These are phyloP conservation scores for Dioscorea cayenensis DNA, from an alignment of 116 monocot genomes.

Conservation along the genomic window DNA sequence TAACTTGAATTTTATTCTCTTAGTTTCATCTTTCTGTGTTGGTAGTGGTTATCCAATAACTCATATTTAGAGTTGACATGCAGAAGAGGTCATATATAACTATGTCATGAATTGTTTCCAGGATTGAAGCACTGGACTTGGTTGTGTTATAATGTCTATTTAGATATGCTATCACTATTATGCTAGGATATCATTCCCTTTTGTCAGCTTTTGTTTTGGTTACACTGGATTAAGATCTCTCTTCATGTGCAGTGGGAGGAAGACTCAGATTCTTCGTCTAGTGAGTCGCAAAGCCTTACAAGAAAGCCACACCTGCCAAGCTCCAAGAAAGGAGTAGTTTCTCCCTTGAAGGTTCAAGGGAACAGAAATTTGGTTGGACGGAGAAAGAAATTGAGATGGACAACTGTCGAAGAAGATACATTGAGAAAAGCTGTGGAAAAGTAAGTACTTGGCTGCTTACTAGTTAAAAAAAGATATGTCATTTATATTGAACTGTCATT, in stretches of 20 bases:
- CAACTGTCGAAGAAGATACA: slow-evolving; percentile 37
- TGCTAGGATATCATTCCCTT: neutral
- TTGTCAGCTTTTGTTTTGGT: neutral
- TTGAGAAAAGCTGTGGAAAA: slow-evolving; percentile 49
- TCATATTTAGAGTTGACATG: no score
- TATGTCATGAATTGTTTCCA: no score
- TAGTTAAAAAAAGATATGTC: neutral
- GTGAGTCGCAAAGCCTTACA: neutral
- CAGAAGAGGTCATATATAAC: no score
- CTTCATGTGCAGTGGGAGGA: slow-evolving; percentile 10
- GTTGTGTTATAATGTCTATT: no score
- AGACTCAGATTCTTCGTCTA: neutral
- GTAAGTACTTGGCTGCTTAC: slow-evolving; percentile 17
- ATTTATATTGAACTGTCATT: neutral
- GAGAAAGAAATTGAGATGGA: slow-evolving; percentile 38
- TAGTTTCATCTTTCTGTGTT: no score
- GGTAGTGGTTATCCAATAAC: no score
- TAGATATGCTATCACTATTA: neutral
- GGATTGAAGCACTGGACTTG: no score
- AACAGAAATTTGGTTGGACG: slow-evolving; percentile 9
- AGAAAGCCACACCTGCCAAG: slow-evolving; percentile 5
- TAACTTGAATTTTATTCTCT: neutral
- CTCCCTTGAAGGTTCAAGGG: slow-evolving; percentile 26
- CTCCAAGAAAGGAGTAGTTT: slow-evolving; percentile 10
- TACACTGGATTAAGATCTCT: neutral